phyloP scores from a whole-genome alignment of 148 eudicot species.

The Rhododendron williamsianum region DNA sequence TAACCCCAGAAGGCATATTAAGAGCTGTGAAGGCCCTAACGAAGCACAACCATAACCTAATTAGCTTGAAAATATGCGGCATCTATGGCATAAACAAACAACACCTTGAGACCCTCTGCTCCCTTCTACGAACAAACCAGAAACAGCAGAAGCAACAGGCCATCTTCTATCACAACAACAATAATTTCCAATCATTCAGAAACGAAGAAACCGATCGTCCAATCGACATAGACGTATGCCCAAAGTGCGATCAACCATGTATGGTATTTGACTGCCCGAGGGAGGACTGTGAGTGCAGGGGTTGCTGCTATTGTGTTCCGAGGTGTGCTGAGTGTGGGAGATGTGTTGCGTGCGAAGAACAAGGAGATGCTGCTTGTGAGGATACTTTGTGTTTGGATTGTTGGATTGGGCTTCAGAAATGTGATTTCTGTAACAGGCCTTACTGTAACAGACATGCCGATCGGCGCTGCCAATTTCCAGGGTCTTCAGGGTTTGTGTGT shows the following conservation, averaged over 20 bases:
- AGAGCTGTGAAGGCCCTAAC: constrained; percentile 35
- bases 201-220: constrained; percentile 8
- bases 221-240: constrained; percentile 61
- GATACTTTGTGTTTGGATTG: constrained; percentile 54
- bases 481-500: constrained; percentile 43
- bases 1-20: constrained; percentile 60
- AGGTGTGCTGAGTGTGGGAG: constrained; percentile 73
- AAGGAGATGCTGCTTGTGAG: constrained; percentile 42
- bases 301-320: constrained; percentile 50
- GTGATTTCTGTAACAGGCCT: constrained; percentile 64
- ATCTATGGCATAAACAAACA: constrained; percentile 46
- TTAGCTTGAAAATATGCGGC: constrained; percentile 46
- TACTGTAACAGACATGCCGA: constrained; percentile 48
- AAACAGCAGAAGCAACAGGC: not conserved
- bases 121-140: constrained; percentile 20
- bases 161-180: constrained; percentile 21
- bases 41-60: constrained; percentile 16
- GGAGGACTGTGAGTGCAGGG: constrained; percentile 45
- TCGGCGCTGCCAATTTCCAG: constrained; percentile 4
- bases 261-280: constrained; percentile 59
- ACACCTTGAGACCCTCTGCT: constrained; percentile 40
- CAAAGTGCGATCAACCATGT: constrained; percentile 49
- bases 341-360: constrained; percentile 40
- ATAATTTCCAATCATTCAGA: not conserved
- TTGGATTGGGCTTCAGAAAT: constrained; percentile 65